A percentile compares a stretch with the other conserved stretches of the same genome.
phyloP scores from a whole-genome alignment of 2,329 filamentous ascomycete genomes.

The Chaetothyriales sp. region DNA sequence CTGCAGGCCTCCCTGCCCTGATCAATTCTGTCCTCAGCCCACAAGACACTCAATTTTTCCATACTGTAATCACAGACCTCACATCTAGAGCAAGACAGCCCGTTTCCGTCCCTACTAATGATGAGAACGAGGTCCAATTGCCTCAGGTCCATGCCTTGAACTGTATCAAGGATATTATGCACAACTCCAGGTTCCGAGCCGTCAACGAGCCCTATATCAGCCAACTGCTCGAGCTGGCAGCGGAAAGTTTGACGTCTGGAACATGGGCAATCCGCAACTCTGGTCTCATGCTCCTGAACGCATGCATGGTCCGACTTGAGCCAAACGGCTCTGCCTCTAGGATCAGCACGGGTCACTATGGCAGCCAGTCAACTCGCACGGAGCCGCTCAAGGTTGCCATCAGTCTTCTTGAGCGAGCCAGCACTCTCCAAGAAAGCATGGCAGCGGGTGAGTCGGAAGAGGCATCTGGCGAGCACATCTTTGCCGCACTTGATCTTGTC shows the following conservation, averaged over 20 bases:
- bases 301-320: constrained; percentile 36
- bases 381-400: background rate
- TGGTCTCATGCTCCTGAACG: constrained; percentile 73
- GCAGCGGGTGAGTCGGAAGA: background rate
- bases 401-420: background rate
- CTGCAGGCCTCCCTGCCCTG: constrained; percentile 78
- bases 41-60: constrained; percentile 44
- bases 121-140: constrained; percentile 40
- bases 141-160: constrained; percentile 93
- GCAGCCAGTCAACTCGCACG: background rate
- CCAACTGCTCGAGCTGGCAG: constrained; percentile 61
- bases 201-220: constrained; percentile 61
- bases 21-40: constrained; percentile 67
- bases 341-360: background rate
- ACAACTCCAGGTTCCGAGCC: constrained; percentile 59
- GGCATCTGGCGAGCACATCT: constrained; percentile 19
- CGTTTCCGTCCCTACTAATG: constrained; percentile 16
- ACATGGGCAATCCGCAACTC: constrained; percentile 94
- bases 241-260: constrained; percentile 60
- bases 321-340: background rate
- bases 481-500: constrained; percentile 32
- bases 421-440: background rate
- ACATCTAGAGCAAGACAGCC: constrained; percentile 5
- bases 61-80: constrained; percentile 42
- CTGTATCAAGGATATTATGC: constrained; percentile 82